These are phyloP conservation scores for Diutina siamensis DNA, from an alignment of 1,139 yeast species.

Conservation along the genomic window DNA sequence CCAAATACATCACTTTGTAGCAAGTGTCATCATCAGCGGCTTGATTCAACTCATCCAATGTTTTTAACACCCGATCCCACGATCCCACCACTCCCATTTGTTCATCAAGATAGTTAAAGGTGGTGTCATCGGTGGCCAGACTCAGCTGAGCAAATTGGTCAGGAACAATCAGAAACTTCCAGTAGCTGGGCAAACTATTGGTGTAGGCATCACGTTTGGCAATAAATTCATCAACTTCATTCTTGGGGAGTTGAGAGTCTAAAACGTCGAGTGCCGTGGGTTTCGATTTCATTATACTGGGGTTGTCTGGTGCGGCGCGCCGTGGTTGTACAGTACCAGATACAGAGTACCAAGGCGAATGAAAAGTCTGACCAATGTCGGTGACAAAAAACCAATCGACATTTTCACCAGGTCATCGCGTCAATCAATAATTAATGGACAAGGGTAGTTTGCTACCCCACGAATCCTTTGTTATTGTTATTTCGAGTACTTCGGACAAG, in stretches of 20 bases:
- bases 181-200: constrained; percentile 10
- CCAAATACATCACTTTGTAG: constrained; percentile 50
- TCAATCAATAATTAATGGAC: no score
- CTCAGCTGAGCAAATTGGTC: constrained; percentile 46
- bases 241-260: constrained; percentile 8
- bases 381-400: no score
- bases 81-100: constrained; percentile 37
- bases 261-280: constrained; percentile 8
- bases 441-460: no score
- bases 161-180: constrained; percentile 32
- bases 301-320: not conserved
- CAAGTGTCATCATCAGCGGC: constrained; percentile 20
- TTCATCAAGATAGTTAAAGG: constrained; percentile 32
- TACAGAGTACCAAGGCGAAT: no score
- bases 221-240: constrained; percentile 7
- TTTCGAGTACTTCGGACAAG: no score
- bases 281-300: not conserved
- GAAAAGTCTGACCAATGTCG: no score
- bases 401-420: no score
- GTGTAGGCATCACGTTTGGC: no score
- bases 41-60: constrained; percentile 27
- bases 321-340: not conserved
- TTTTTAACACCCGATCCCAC: constrained; percentile 32
- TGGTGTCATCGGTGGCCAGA: constrained; percentile 31
- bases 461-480: no score